phyloP scores from a whole-genome alignment of 2,329 filamentous ascomycete species.

The Aspergillus intermedius region DNA sequence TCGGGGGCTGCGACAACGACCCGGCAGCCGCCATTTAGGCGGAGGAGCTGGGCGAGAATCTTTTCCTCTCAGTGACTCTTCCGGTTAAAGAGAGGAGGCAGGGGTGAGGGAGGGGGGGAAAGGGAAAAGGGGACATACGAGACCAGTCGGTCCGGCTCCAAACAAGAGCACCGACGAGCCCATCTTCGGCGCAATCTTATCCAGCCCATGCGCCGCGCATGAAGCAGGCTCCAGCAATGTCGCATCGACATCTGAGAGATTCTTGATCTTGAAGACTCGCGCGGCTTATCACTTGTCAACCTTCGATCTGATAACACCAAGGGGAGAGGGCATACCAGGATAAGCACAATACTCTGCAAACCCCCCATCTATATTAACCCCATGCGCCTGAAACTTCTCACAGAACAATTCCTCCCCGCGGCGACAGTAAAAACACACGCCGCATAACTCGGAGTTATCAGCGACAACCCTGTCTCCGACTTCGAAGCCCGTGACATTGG shows the following conservation, averaged over 20 bases:
- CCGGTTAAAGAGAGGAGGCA: slow-evolving; percentile 14
- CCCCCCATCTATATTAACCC: slow-evolving; percentile 55
- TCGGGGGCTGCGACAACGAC: slow-evolving; percentile 63
- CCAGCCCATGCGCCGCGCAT: slow-evolving; percentile 63
- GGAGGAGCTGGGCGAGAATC: slow-evolving; percentile 56
- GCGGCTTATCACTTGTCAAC: slow-evolving; percentile 29
- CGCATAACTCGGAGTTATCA: slow-evolving; percentile 55
- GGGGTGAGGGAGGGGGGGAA: slow-evolving; percentile 50
- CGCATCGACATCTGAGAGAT: slow-evolving; percentile 61
- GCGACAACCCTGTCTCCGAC: slow-evolving; percentile 59
- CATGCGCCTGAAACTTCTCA: slow-evolving; percentile 62
- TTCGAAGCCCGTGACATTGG: slow-evolving; percentile 54
- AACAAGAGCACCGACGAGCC: slow-evolving; percentile 62
- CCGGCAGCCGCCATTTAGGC: slow-evolving; percentile 61
- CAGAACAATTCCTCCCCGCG: slow-evolving; percentile 62
- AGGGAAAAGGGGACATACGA: slow-evolving; percentile 61
- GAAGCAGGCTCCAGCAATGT: slow-evolving; percentile 65
- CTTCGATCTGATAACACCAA: background rate
- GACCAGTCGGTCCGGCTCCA: slow-evolving; percentile 61
- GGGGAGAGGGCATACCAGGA: slow-evolving; percentile 25
- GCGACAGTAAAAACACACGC: slow-evolving; percentile 67
- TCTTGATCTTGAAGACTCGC: slow-evolving; percentile 60
- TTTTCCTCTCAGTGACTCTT: slow-evolving; percentile 1
- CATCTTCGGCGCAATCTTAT: slow-evolving; percentile 61
- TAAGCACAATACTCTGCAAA: slow-evolving; percentile 64